Evolutionary conservation across 768 basidiomycete species (phyloP).

Genomic region (Pulveroboletus sp.): DNA sequence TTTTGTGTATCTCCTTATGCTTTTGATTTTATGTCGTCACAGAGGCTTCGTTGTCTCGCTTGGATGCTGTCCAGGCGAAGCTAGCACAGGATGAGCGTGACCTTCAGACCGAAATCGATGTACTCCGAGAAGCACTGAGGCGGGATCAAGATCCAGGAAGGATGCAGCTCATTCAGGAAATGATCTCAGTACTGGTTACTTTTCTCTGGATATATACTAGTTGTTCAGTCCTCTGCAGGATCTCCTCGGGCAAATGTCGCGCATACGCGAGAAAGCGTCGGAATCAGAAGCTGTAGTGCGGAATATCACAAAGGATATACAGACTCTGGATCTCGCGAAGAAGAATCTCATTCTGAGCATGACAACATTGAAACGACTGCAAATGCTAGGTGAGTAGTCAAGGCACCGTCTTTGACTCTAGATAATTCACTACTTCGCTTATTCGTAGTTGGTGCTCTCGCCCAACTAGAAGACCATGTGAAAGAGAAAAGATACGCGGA

Average conservation of each 20-base stretch:
- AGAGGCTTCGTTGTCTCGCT: conserved; percentile 75
- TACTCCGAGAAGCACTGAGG: conserved; percentile 61
- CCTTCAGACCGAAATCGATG: conserved; percentile 67
- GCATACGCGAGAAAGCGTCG: conserved; percentile 92
- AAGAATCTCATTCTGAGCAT: conserved; percentile 87
- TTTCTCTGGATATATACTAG: not conserved
- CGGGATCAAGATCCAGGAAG: conserved; percentile 80
- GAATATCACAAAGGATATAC: conserved; percentile 95
- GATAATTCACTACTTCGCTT: not conserved
- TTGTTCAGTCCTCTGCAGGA: conserved; percentile 49
- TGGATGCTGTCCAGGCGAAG: conserved; percentile 65
- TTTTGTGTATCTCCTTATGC: not conserved
- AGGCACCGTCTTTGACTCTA: not conserved
- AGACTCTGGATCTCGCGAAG: conserved; percentile 89
- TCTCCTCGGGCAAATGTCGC: conserved; percentile 90
- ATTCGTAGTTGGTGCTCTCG: conserved; percentile 68
- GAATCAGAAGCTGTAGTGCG: conserved; percentile 96
- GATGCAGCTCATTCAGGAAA: conserved; percentile 90
- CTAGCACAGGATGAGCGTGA: conserved; percentile 66
- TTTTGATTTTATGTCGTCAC: conserved; percentile 1
- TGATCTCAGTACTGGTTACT: conserved; percentile 72
- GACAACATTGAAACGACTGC: conserved; percentile 83
- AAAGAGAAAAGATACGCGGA: conserved; percentile 78
- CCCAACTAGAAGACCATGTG: conserved; percentile 74
- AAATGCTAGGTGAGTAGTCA: conserved; percentile 78